phyloP scores from a whole-genome alignment of 2,329 filamentous ascomycete genomes.

The Cadophora malorum region DNA sequence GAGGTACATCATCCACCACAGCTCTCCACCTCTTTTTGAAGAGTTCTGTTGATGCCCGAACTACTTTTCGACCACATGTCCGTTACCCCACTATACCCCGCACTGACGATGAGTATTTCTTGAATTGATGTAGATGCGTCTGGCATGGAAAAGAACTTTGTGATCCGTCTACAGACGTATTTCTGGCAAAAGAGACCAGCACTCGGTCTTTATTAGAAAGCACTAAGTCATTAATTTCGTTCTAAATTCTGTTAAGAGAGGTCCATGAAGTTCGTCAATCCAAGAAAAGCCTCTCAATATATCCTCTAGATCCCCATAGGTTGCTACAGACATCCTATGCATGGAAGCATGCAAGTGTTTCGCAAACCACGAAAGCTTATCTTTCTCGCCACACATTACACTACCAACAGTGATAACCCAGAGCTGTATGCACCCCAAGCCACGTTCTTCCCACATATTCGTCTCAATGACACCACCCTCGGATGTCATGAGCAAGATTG shows the following conservation, averaged over 20 bases:
- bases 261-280: slow-evolving; percentile 8
- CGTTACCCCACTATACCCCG: too few relatives aligned
- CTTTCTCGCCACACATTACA: background rate
- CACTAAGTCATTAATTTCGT: background rate
- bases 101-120: too few relatives aligned
- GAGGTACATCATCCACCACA: too few relatives aligned
- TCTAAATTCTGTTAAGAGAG: background rate
- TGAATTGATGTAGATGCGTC: too few relatives aligned
- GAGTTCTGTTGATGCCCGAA: too few relatives aligned
- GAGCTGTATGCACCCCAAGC: background rate
- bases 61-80: too few relatives aligned
- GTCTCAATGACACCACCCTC: background rate
- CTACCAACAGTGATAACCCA: background rate
- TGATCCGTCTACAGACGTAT: too few relatives aligned
- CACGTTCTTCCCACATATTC: slow-evolving; percentile 4
- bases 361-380: background rate
- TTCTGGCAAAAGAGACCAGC: too few relatives aligned
- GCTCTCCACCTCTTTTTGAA: too few relatives aligned
- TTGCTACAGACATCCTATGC: background rate
- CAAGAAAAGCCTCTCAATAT: background rate
- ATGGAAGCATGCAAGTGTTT: slow-evolving; percentile 3
- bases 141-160: too few relatives aligned
- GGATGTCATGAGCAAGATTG: background rate
- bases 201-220: too few relatives aligned
- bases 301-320: slow-evolving; percentile 5